A percentile compares a stretch with the other conserved stretches of the same genome.
Evolutionary conservation across 202 grass and related monocot genomes (phyloP).

Genomic region (Saccharum hybrid): DNA sequence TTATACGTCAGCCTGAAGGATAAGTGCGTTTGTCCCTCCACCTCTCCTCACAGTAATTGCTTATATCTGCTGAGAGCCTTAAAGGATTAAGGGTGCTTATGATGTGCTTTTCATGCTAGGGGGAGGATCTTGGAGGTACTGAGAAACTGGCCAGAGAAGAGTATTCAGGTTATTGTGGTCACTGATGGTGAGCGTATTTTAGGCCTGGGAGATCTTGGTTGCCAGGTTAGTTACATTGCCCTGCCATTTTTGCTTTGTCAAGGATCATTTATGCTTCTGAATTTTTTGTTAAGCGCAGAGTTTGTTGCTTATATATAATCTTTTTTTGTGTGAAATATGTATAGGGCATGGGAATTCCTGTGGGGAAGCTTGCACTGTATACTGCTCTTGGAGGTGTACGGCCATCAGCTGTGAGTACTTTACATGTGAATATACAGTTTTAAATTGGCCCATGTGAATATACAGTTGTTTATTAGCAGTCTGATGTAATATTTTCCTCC

Average conservation of each 20-base stretch:
- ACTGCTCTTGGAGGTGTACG: conserved; percentile 86
- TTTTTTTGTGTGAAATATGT: conserved; percentile 2
- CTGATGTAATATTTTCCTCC: conserved; percentile 13
- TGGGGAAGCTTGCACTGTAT: conserved; percentile 90
- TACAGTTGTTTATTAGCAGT: background rate
- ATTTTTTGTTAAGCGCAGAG: background rate
- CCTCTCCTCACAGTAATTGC: background rate
- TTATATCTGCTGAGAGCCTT: background rate
- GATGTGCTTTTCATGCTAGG: conserved; percentile 36
- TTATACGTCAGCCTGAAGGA: conserved; percentile 90
- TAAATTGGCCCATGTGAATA: background rate
- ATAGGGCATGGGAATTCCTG: conserved; percentile 96
- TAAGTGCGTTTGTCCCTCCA: conserved; percentile 55
- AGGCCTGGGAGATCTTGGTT: conserved; percentile 92
- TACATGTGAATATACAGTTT: background rate
- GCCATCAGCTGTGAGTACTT: conserved; percentile 69
- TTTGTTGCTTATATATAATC: conserved; percentile 15
- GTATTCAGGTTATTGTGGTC: conserved; percentile 90
- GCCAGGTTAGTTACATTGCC: conserved; percentile 62
- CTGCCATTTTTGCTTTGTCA: background rate
- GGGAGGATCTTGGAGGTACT: conserved; percentile 80
- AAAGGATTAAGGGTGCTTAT: conserved; percentile 2
- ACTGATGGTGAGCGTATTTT: conserved; percentile 91
- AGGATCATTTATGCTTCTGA: conserved; percentile 6
- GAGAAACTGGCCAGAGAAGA: conserved; percentile 95